Conservation (phyloP, 1,284 basidiomycete species). For the Fomitiporia mediterranea region DNA sequence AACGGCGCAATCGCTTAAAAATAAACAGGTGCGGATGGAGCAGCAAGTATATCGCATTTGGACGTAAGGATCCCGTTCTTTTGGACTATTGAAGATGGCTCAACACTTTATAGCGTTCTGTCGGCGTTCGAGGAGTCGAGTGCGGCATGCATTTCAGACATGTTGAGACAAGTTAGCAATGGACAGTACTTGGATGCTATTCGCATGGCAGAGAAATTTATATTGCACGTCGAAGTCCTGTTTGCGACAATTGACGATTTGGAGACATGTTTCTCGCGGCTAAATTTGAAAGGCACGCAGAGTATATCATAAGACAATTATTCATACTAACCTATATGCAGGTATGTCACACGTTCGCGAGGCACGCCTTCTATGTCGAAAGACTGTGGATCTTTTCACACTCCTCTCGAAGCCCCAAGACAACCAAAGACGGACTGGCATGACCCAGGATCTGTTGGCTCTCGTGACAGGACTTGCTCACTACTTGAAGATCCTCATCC, state of each 20-base stretch:
- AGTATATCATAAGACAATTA: not conserved
- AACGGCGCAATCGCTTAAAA: slow-evolving; percentile 80
- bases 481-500: slow-evolving; percentile 98
- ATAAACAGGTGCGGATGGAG: slow-evolving; percentile 94
- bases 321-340: slow-evolving; percentile 30
- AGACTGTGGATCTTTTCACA: slow-evolving; percentile 98
- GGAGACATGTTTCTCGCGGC: slow-evolving; percentile 81
- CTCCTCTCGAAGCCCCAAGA: slow-evolving; percentile 95
- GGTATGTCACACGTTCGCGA: slow-evolving; percentile 98
- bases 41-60: slow-evolving; percentile 98
- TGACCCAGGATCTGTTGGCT: slow-evolving; percentile 97
- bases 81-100: slow-evolving; percentile 10
- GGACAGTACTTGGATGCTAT: slow-evolving; percentile 96
- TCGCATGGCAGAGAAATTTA: slow-evolving; percentile 97
- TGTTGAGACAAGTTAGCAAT: slow-evolving; percentile 96
- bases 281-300: slow-evolving; percentile 76
- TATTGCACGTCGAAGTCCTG: slow-evolving; percentile 95
- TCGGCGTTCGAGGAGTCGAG: slow-evolving; percentile 98
- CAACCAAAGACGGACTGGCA: slow-evolving; percentile 84
- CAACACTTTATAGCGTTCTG: slow-evolving; percentile 58
- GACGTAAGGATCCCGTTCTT: slow-evolving; percentile 54
- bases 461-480: slow-evolving; percentile 97
- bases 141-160: slow-evolving; percentile 99
- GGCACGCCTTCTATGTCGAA: slow-evolving; percentile 97
- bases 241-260: slow-evolving; percentile 98